A percentile compares a stretch with the other conserved stretches of the same genome.
phyloP scores from a whole-genome alignment of 768 basidiomycete genomes.

The Russula dissimulans region DNA sequence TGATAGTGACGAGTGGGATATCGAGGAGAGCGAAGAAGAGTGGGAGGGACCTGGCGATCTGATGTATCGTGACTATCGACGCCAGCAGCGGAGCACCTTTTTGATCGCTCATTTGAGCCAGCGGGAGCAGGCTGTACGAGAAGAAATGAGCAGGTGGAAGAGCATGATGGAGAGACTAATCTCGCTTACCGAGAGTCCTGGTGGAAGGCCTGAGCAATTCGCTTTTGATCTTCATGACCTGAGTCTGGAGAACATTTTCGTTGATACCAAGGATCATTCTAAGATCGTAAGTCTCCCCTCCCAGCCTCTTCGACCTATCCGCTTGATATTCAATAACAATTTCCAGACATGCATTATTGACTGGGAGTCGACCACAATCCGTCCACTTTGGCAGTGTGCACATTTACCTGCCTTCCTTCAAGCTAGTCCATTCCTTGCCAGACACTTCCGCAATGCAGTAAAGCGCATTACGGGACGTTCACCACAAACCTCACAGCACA shows the following conservation, averaged over 20 bases:
- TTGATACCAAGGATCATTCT: slow-evolving; percentile 56
- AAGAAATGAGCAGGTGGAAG: slow-evolving; percentile 68
- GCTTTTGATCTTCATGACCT: slow-evolving; percentile 80
- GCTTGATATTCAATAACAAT: slow-evolving; percentile 2
- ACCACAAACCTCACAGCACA: slow-evolving; percentile 19
- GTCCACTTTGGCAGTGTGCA: slow-evolving; percentile 78
- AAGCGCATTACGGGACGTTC: slow-evolving; percentile 34
- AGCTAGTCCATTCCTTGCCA: slow-evolving; percentile 63
- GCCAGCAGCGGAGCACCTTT: slow-evolving; percentile 74
- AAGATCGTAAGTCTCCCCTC: slow-evolving; percentile 50
- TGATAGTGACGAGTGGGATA: slow-evolving; percentile 69
- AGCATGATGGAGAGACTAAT: slow-evolving; percentile 53
- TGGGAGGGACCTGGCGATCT: slow-evolving; percentile 58
- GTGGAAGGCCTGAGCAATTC: slow-evolving; percentile 48
- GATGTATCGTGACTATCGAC: slow-evolving; percentile 77
- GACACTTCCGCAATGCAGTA: slow-evolving; percentile 60
- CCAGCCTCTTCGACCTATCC: neutral
- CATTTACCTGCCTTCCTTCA: slow-evolving; percentile 76
- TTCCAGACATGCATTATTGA: slow-evolving; percentile 77
- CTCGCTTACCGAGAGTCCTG: slow-evolving; percentile 24
- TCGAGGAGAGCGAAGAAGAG: slow-evolving; percentile 74
- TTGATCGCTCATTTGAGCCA: slow-evolving; percentile 58
- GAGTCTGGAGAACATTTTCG: slow-evolving; percentile 78
- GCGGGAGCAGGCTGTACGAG: slow-evolving; percentile 52
- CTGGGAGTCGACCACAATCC: slow-evolving; percentile 85